phyloP scores from a whole-genome alignment of 2,329 filamentous ascomycete species.

The Xylaria sp. region DNA sequence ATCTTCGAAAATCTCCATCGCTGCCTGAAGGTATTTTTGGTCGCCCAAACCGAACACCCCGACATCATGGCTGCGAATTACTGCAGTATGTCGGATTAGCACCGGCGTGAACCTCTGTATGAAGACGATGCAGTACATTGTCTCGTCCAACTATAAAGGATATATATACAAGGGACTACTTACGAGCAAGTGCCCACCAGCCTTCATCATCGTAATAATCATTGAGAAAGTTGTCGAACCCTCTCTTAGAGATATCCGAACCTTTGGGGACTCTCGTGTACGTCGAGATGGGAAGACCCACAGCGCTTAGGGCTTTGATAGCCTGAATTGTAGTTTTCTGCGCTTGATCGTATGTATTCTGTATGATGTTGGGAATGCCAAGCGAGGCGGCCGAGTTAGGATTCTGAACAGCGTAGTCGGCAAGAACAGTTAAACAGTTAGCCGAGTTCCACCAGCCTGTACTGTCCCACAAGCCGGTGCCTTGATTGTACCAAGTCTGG shows the following conservation, averaged over 20 bases:
- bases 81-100: slow-evolving; percentile 19
- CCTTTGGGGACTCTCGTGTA: slow-evolving; percentile 43
- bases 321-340: slow-evolving; percentile 46
- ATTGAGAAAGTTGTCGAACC: slow-evolving; percentile 61
- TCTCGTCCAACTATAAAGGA: not conserved
- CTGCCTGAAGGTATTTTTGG: slow-evolving; percentile 59
- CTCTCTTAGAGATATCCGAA: slow-evolving; percentile 43
- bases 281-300: slow-evolving; percentile 44
- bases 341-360: slow-evolving; percentile 48
- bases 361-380: slow-evolving; percentile 45
- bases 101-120: not conserved
- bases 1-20: slow-evolving; percentile 64
- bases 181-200: slow-evolving; percentile 67
- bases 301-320: slow-evolving; percentile 39
- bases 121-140: not conserved
- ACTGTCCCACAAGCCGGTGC: slow-evolving; percentile 64
- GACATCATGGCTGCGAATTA: slow-evolving; percentile 65
- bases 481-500: slow-evolving; percentile 63
- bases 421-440: slow-evolving; percentile 61
- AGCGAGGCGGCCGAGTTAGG: slow-evolving; percentile 30
- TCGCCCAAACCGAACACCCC: slow-evolving; percentile 51
- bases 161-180: slow-evolving; percentile 17
- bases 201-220: slow-evolving; percentile 70
- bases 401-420: slow-evolving; percentile 36
- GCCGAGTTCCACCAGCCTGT: slow-evolving; percentile 71